A percentile compares a stretch with the other conserved stretches of the same genome.
Evolutionary conservation across 345 rosid species (phyloP).

Genomic region (Litchi chinensis): DNA sequence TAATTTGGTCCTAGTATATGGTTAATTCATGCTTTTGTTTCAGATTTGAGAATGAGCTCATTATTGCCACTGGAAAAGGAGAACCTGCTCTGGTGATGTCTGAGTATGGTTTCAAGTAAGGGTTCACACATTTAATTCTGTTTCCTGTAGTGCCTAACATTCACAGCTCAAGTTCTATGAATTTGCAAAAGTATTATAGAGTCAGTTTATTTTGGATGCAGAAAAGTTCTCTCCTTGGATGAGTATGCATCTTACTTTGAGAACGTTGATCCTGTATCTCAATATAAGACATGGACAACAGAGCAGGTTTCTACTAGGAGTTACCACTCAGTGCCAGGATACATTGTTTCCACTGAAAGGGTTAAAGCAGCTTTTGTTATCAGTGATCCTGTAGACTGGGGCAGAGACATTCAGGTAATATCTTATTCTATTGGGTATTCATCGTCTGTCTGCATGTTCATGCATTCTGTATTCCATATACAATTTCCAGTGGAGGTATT

Average conservation of each 20-base stretch:
- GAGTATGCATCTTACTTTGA: slow-evolving; percentile 48
- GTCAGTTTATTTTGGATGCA: slow-evolving; percentile 27
- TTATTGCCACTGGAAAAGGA: slow-evolving; percentile 56
- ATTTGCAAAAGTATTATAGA: slow-evolving; percentile 5
- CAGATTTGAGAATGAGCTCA: slow-evolving; percentile 50
- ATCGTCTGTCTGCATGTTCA: not conserved
- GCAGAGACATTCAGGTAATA: slow-evolving; percentile 51
- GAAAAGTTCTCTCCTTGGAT: slow-evolving; percentile 51
- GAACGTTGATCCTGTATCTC: slow-evolving; percentile 49
- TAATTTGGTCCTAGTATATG: not conserved
- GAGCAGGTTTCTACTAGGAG: slow-evolving; percentile 20
- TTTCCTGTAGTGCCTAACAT: not conserved
- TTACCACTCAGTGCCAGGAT: slow-evolving; percentile 15
- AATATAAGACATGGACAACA: slow-evolving; percentile 45
- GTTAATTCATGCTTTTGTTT: not conserved
- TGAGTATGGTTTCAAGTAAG: slow-evolving; percentile 60
- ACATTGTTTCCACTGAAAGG: slow-evolving; percentile 30
- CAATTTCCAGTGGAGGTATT: not conserved
- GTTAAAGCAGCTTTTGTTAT: slow-evolving; percentile 47
- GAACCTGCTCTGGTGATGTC: slow-evolving; percentile 54
- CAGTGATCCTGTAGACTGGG: slow-evolving; percentile 62
- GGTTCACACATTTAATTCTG: slow-evolving; percentile 13
- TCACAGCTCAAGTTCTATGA: not conserved
- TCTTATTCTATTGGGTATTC: slow-evolving; percentile 8
- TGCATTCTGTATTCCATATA: not conserved